These are phyloP conservation scores for Penicillium angulare DNA, from an alignment of 495 filamentous ascomycete genomes.

Conservation along the genomic window DNA sequence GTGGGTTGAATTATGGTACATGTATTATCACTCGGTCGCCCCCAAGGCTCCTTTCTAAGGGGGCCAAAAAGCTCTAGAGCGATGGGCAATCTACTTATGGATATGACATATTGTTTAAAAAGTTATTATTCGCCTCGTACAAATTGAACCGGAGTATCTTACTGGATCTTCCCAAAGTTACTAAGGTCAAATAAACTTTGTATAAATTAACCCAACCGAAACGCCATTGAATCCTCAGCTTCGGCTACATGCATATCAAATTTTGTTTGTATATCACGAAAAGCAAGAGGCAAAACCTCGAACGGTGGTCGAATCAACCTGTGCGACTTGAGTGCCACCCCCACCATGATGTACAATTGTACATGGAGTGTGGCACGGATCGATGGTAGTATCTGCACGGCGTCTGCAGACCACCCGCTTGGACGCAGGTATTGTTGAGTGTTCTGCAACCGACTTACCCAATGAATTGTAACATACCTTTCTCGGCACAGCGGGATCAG, in stretches of 20 bases:
- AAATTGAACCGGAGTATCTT: neutral
- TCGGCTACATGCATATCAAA: neutral
- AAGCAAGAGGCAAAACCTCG: neutral
- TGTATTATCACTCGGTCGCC: too few species aligned
- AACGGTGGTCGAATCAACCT: constrained; percentile 3
- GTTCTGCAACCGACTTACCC: too few species aligned
- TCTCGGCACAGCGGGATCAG: constrained; percentile 1
- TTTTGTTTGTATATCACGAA: neutral
- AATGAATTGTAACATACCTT: too few species aligned
- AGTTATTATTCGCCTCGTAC: neutral
- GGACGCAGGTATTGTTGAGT: too few species aligned
- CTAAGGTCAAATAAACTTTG: neutral
- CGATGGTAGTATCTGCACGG: neutral
- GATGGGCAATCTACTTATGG: too few species aligned
- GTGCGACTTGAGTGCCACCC: constrained; percentile 4
- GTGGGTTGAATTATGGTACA: too few species aligned
- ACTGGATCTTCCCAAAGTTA: neutral
- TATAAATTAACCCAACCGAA: neutral
- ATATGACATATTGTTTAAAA: neutral
- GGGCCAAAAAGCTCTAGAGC: neutral
- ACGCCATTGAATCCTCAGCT: neutral
- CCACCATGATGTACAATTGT: constrained; percentile 12
- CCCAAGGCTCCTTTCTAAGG: neutral
- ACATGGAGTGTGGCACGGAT: neutral
- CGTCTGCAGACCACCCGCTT: neutral